These are phyloP conservation scores for Neonectria ditissima DNA, from an alignment of 2,329 filamentous ascomycete genomes.

Conservation along the genomic window DNA sequence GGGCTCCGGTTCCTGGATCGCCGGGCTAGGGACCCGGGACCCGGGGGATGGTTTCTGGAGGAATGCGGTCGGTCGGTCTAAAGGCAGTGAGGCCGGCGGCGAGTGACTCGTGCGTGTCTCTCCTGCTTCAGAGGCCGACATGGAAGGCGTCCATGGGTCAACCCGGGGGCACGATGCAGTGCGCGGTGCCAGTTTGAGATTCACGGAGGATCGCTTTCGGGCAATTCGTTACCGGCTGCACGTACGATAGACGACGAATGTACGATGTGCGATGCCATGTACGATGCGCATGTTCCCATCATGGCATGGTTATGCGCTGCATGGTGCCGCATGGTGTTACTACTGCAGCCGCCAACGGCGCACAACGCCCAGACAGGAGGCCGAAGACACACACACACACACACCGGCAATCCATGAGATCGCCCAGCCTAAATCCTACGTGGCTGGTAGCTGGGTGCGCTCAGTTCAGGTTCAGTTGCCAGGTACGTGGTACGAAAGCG, in stretches of 20 bases:
- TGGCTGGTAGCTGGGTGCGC: not conserved
- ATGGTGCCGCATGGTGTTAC: slow-evolving; percentile 11
- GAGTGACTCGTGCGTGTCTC: not conserved
- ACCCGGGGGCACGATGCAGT: not conserved
- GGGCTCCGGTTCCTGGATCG: slow-evolving; percentile 21
- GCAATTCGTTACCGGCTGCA: slow-evolving; percentile 25
- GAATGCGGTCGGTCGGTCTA: not conserved
- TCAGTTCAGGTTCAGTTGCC: no score
- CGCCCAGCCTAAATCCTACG: slow-evolving; percentile 6
- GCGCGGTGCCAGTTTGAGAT: slow-evolving; percentile 4
- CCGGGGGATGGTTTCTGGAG: slow-evolving; percentile 10
- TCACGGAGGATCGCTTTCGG: slow-evolving; percentile 16
- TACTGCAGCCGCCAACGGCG: not conserved
- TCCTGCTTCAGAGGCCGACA: not conserved
- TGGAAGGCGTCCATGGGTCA: not conserved
- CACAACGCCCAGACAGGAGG: slow-evolving; percentile 21
- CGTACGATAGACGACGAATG: slow-evolving; percentile 28
- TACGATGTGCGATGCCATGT: slow-evolving; percentile 17
- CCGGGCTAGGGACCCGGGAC: slow-evolving; percentile 20
- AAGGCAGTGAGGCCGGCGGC: no score
- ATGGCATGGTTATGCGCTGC: slow-evolving; percentile 12
- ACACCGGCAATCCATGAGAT: slow-evolving; percentile 24
- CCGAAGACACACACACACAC: no score
- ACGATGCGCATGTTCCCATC: slow-evolving; percentile 25
- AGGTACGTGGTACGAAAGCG: no score